Evolutionary conservation across 768 basidiomycete species (phyloP), one percentile per base, ranked within the genome.

Genomic region (Termitomyces sp.): DNA sequence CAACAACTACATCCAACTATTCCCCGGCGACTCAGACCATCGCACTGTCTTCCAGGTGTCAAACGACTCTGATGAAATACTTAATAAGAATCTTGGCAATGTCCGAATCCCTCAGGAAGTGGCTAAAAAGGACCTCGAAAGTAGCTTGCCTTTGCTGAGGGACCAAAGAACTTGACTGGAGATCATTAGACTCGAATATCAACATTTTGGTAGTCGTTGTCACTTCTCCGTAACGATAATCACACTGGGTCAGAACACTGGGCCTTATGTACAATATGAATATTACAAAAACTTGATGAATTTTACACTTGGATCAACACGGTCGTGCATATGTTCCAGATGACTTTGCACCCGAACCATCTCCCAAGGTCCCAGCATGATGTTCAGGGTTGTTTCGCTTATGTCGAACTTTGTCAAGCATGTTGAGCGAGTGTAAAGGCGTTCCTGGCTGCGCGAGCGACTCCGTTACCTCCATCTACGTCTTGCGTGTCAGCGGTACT

Each of bases 241-340:
- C 31, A 27, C 22, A 36, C 16, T 27, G 7, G 12, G 27, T n/a
- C 13, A 18, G n/a, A n/a, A 9, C n/a, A 1, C 22, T 24, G 13
- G 11, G 1, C 8, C 9, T 11, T 27, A 27, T 55, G 33, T 55
- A 55, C 55, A 18, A 46, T 24, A 3, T 8, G 4, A 20, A n/a
- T 42, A 0, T 42, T 47, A 46, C 45, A 56, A 37, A 13, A 12
- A 18, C 3, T 47, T 46, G 34, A 46, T 36, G 16, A 8, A 46
- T 36, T 46, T 33, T 16, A 16, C 15, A 27, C 20, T 58, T 44
- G 1, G 12, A 55, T 76, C 74, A 91, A 69, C 89, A 91, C 18
- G 82, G 72, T 66, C 84, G 88, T 50, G 88, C 79, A 67, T 81
- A 91, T 4, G 89, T 89, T 13, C 88, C 87, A 49, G 78, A 82